Conservation (phyloP, 1,284 basidiomycete genomes). For the Pseudozyma flocculosa region DNA sequence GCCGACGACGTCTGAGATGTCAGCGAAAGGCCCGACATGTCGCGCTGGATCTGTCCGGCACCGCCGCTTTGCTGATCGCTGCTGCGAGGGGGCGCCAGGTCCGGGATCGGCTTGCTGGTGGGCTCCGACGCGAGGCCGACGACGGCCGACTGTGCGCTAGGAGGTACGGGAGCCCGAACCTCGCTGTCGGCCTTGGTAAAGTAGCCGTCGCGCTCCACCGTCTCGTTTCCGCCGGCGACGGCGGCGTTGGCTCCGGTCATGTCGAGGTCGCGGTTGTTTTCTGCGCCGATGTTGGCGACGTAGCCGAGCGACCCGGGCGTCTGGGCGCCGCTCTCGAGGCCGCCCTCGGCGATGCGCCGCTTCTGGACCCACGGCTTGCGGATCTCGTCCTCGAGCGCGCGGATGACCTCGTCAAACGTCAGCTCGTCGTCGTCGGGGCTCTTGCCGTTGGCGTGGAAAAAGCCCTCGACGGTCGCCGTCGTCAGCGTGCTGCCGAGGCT, state of each 20-base stretch:
- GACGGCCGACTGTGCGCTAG: not conserved
- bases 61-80: conserved; percentile 1
- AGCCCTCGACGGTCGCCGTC: conserved; percentile 72
- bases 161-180: not conserved
- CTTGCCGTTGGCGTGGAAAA: conserved; percentile 63
- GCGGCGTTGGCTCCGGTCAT: conserved; percentile 37
- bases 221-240: not conserved
- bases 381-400: conserved; percentile 39
- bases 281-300: conserved; percentile 16
- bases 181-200: not conserved
- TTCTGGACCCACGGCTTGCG: conserved; percentile 42
- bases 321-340: conserved; percentile 19
- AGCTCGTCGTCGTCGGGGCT: conserved; percentile 71
- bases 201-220: not conserved
- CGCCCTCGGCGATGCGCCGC: conserved; percentile 7
- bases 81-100: not conserved
- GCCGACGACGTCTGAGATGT: conserved; percentile 19
- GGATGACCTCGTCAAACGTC: conserved; percentile 68
- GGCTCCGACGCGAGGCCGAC: not conserved
- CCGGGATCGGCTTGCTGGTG: conserved; percentile 8
- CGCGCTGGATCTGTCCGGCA: conserved; percentile 16
- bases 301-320: conserved; percentile 29
- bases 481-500: conserved; percentile 92
- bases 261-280: conserved; percentile 27
- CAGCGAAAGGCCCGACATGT: conserved; percentile 24